phyloP scores from a whole-genome alignment of 495 filamentous ascomycete genomes.

The Aspergillus olivimuriae region DNA sequence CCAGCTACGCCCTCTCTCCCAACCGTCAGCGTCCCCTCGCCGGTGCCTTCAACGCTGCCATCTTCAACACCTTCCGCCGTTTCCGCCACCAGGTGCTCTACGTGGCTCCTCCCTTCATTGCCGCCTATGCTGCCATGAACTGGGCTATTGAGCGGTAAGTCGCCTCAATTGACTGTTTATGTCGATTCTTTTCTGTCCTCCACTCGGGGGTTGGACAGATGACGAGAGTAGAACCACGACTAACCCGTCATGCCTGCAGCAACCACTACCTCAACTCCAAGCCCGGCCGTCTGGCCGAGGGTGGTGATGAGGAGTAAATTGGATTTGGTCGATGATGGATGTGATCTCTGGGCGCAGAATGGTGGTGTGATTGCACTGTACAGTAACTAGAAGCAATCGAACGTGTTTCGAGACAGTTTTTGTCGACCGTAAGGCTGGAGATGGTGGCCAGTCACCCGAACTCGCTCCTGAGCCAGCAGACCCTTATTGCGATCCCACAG shows the following conservation, averaged over 20 bases:
- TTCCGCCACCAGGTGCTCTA: conserved; percentile 68
- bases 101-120: conserved; percentile 67
- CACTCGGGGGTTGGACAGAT: conserved; percentile 1
- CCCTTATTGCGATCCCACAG: too few species aligned
- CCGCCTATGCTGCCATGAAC: conserved; percentile 70
- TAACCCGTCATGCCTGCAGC: conserved; percentile 35
- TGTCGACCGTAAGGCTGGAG: neutral
- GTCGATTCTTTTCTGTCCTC: neutral
- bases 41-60: conserved; percentile 52
- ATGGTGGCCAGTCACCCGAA: too few species aligned
- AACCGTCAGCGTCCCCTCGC: conserved; percentile 63
- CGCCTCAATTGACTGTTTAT: neutral
- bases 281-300: conserved; percentile 57
- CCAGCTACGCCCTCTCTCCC: conserved; percentile 53
- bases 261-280: conserved; percentile 94
- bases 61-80: conserved; percentile 59
- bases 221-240: neutral
- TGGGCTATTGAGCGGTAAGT: conserved; percentile 81
- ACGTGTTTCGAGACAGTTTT: conserved; percentile 21
- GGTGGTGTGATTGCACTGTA: conserved; percentile 30
- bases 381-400: conserved; percentile 48
- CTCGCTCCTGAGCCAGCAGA: too few species aligned
- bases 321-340: neutral
- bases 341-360: neutral
- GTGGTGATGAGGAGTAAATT: conserved; percentile 34